A percentile compares a stretch with the other conserved stretches of the same genome.
These are phyloP conservation scores for Cladorrhinum sp. DNA, from an alignment of 2,329 filamentous ascomycete genomes.

Conservation along the genomic window DNA sequence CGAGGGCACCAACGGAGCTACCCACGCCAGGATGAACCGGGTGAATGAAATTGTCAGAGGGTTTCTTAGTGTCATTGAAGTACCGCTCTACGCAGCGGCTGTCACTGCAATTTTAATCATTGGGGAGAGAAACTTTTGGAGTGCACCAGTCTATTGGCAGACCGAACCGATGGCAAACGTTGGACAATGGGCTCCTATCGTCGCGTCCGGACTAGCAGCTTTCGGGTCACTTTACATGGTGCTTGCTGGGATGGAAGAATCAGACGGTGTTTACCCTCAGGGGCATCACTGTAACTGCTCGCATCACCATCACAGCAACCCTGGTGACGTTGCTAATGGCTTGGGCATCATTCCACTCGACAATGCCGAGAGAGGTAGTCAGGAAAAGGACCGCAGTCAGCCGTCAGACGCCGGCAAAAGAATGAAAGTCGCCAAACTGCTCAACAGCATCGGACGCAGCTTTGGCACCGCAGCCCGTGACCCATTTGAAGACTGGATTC, in stretches of 20 bases:
- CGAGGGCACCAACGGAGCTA: constrained; percentile 54
- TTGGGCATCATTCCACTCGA: background rate
- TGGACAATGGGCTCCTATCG: constrained; percentile 60
- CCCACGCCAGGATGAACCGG: constrained; percentile 47
- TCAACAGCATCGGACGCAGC: constrained; percentile 44
- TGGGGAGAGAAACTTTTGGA: constrained; percentile 65
- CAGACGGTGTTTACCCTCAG: constrained; percentile 19
- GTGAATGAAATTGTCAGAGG: constrained; percentile 54
- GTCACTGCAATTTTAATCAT: constrained; percentile 58
- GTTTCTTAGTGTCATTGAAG: constrained; percentile 54
- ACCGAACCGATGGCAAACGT: constrained; percentile 62
- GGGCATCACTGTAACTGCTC: constrained; percentile 29
- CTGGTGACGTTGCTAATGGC: background rate
- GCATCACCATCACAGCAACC: constrained; percentile 9
- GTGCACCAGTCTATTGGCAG: constrained; percentile 51
- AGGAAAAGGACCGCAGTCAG: constrained; percentile 2
- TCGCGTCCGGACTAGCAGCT: constrained; percentile 55
- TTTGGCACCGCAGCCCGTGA: constrained; percentile 47
- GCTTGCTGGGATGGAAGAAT: constrained; percentile 37
- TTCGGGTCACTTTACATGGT: constrained; percentile 58
- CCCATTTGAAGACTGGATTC: constrained; percentile 48
- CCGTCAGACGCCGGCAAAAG: constrained; percentile 8
- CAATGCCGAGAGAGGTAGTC: background rate
- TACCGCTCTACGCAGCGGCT: constrained; percentile 57
- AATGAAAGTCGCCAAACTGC: constrained; percentile 40